Percentiles rank a stretch among this genome's conserved stretches.
Conservation (phyloP, 2,329 filamentous ascomycete species). For the Hyphodiscus sp. region DNA sequence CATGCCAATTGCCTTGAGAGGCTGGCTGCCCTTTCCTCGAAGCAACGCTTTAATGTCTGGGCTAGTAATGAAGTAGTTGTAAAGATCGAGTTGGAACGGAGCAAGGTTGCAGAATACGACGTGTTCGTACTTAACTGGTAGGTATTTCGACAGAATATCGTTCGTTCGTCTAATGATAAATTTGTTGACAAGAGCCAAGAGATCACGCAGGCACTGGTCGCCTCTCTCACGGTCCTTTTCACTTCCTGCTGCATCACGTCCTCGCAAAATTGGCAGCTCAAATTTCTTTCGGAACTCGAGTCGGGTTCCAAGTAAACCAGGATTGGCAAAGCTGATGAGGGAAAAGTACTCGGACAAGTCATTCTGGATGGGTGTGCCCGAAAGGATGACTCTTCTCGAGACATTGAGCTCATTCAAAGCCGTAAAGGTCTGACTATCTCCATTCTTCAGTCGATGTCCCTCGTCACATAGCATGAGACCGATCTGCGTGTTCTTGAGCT, state of each 20-base stretch:
- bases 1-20: constrained; percentile 91
- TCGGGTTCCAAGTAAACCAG: constrained; percentile 80
- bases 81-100: constrained; percentile 85
- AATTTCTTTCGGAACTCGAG: constrained; percentile 91
- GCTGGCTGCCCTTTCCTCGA: constrained; percentile 89
- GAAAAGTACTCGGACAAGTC: constrained; percentile 98
- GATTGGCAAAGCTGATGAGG: constrained; percentile 93
- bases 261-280: constrained; percentile 85
- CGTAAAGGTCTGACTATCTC: constrained; percentile 90
- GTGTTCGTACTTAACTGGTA: constrained; percentile 98
- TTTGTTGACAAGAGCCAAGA: constrained; percentile 85
- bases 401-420: constrained; percentile 89
- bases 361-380: constrained; percentile 96
- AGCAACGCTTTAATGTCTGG: constrained; percentile 90
- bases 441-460: constrained; percentile 93
- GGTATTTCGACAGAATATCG: constrained; percentile 94
- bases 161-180: constrained; percentile 98
- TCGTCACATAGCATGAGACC: constrained; percentile 93
- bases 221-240: constrained; percentile 77
- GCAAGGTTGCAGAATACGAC: constrained; percentile 96
- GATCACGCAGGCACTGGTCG: constrained; percentile 73
- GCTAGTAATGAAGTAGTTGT: constrained; percentile 95
- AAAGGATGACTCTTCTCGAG: constrained; percentile 84
- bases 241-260: constrained; percentile 82
- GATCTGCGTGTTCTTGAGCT: constrained; percentile 83